Evolutionary conservation across 176 grass and related monocot genomes (phyloP), one percentile per base, ranked within the genome.

Genomic region (Avena sativa): DNA sequence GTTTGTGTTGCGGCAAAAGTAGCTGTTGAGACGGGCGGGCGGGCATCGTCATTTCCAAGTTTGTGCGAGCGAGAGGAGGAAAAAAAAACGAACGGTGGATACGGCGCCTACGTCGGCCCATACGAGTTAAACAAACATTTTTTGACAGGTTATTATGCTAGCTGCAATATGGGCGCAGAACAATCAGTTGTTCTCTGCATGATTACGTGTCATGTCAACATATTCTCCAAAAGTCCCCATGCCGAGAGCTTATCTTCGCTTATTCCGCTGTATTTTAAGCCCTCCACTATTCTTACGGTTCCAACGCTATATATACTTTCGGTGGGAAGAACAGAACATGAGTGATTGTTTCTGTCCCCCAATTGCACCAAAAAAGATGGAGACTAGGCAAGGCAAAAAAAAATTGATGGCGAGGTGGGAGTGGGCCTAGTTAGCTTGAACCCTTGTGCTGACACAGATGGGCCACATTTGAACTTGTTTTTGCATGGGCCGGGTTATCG

Each of bases 181-280:
- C 72, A 72, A 34, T n/a, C 23, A 13, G 43, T 3, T 74, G n/a
- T 7, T 26, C 71, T 50, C 10, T 71, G 10, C 71, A 74, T 74
- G 71, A 49, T 74, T 48, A 14, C 7, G 44, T 25, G 71, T 74
- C 71, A 74, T 48, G 71, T 74, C 71, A 74, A 2, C 46, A 74
- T 74, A 74, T 48, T 21, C 36, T 4, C 36, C 34, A n/a, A 1
- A 3, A 5, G 36, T 5, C 36, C 44, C 46, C 71, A 76, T 76
- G 12, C 73, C 0, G 14, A 53, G 25, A 1, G 23, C 25, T 55
- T 76, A 76, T 76, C 43, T 49, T 49, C 2, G 14, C 20, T 7
- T 13, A 12, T 43, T 71, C 71, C 44, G 0, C 12, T 74, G 46
- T 50, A 47, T 74, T 74, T 25, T 68, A 28, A 26, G n/a, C 1